Base-by-base conservation (phyloP, 495 filamentous ascomycete species). In the Wilcoxina mikolae region DNA sequence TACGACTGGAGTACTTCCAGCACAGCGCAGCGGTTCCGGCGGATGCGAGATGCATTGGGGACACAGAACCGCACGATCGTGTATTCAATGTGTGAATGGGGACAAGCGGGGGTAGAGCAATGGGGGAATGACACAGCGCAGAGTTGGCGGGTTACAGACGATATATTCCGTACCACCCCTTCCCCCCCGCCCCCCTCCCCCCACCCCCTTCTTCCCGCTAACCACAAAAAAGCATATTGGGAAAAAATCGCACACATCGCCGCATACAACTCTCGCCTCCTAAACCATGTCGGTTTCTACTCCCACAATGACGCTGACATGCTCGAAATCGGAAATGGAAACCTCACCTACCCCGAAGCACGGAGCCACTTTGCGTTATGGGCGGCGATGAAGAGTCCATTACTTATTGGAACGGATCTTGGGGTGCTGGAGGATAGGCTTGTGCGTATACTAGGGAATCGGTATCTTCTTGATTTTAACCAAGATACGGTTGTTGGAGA, bases 41-140 rank as follows among this genome's bases (percentile, higher is more conserved):
- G 56, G 0, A 87, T 87, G 83, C 68, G 72, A 0, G 71, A 81
- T 53, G 82, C 83, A 0, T 67, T 85, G 15, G 57, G 74, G 1
- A 64, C 59, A 39, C 35, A 18, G 35, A 22, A 18, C 11, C 75
- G 77, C 5, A 71, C 73, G 0, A 83, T 87, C 38, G 62, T 81
- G 12, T 87, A 78, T 66, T 78, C 74, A 7, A 67, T 86, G 2
- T 87, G 81, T 61, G 71, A 77, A 46, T 82, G 80, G 80, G 81
- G 81, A 24, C 58, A 73, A 3, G 75, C 72, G 0, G 62, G 70
- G 51, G 74, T 77, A 1, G 71, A 74, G 38, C 55, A 58, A 1
- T 81, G 78, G 76, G 78, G 72, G 5, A 68, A 70, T 53, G 47
- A 52, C 15, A 73, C 71, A 3, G 76, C 71, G 9, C 72, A 74